Conservation (phyloP, 495 filamentous ascomycete species). For the Paragyromitra xinjiangensis region DNA sequence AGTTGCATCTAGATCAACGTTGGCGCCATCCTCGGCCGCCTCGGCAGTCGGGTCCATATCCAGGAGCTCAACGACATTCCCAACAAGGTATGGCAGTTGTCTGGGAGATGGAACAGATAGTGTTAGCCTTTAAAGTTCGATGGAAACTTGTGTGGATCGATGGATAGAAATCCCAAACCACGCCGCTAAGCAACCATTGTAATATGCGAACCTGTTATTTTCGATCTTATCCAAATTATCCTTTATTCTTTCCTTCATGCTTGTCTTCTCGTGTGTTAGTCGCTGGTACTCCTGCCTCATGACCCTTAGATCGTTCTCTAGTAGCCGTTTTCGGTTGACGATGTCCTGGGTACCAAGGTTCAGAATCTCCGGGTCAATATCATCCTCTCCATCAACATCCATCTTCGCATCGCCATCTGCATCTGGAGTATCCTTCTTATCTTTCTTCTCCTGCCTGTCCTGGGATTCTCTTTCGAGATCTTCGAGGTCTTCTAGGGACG, state of each 20-base stretch:
- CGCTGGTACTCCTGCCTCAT: constrained; percentile 98
- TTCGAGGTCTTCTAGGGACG: constrained; percentile 79
- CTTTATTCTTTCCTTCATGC: constrained; percentile 98
- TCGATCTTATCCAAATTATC: constrained; percentile 99
- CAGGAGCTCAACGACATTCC: constrained; percentile 95
- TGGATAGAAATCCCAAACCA: constrained; percentile 3
- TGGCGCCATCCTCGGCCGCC: constrained; percentile 94
- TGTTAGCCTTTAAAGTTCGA: constrained; percentile 27
- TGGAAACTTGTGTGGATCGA: constrained; percentile 39
- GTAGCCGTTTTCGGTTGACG: constrained; percentile 79
- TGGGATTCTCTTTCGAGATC: constrained; percentile 75
- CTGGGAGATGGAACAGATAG: constrained; percentile 62
- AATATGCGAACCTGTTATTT: constrained; percentile 82
- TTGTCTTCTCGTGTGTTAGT: constrained; percentile 89
- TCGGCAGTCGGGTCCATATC: constrained; percentile 97
- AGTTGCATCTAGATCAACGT: constrained; percentile 97
- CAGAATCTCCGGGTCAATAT: constrained; percentile 89
- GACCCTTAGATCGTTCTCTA: constrained; percentile 97
- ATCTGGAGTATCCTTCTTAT: constrained; percentile 68
- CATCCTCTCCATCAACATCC: constrained; percentile 80
- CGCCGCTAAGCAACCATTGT: constrained; percentile 22
- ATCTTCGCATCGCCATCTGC: constrained; percentile 84
- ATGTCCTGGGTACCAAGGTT: constrained; percentile 92
- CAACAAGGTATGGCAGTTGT: constrained; percentile 97
- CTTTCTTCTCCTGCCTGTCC: constrained; percentile 75